These are phyloP conservation scores for Phylloporus rhodoxanthus DNA, from an alignment of 768 basidiomycete species.

Conservation along the genomic window DNA sequence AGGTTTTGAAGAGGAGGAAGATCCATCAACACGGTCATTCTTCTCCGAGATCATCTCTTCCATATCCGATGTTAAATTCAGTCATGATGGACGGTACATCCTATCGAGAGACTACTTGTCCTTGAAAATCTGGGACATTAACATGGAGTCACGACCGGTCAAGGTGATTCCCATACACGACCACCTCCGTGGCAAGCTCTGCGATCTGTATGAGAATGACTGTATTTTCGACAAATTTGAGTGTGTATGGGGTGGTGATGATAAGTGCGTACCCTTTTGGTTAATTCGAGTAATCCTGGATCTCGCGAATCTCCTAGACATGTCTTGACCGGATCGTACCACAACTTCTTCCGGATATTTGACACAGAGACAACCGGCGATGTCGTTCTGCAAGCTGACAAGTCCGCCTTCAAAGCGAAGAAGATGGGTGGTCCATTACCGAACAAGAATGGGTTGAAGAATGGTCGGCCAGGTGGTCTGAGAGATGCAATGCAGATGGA, in stretches of 20 bases:
- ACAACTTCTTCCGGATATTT: conserved; percentile 99
- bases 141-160: conserved; percentile 94
- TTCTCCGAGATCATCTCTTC: conserved; percentile 99
- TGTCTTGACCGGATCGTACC: conserved; percentile 98
- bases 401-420: conserved; percentile 99
- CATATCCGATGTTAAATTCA: conserved; percentile 99
- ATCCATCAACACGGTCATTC: conserved; percentile 94
- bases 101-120: conserved; percentile 95
- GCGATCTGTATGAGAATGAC: conserved; percentile 98
- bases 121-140: conserved; percentile 99
- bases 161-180: conserved; percentile 99
- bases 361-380: conserved; percentile 85
- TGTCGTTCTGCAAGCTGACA: conserved; percentile 95
- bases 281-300: conserved; percentile 6
- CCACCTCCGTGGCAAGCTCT: conserved; percentile 93
- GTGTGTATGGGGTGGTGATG: conserved; percentile 96
- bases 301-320: conserved; percentile 47
- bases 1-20: conserved; percentile 99
- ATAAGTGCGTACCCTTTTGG: conserved; percentile 59
- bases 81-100: conserved; percentile 94
- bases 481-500: conserved; percentile 86
- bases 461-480: conserved; percentile 65
- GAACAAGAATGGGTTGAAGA: conserved; percentile 65
- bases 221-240: conserved; percentile 99
- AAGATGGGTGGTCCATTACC: conserved; percentile 87